Percentiles rank a stretch among this genome's conserved stretches.
These are phyloP conservation scores for Scorias spongiosa DNA, from an alignment of 2,329 filamentous ascomycete genomes.

Conservation along the genomic window DNA sequence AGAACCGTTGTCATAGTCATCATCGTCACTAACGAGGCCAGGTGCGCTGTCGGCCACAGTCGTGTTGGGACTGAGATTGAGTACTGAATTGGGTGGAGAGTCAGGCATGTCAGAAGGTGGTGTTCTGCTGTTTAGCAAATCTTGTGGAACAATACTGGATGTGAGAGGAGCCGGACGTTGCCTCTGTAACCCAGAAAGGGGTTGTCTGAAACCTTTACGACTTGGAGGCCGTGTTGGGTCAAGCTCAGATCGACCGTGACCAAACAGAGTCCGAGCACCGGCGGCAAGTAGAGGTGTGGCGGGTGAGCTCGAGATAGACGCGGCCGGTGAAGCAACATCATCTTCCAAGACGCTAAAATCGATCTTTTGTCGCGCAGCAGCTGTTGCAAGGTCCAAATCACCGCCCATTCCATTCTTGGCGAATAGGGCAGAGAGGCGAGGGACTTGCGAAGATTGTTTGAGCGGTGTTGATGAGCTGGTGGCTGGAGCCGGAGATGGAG, in stretches of 20 bases:
- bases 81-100: conserved; percentile 8
- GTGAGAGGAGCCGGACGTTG: conserved; percentile 18
- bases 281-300: conserved; percentile 1
- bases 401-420: conserved; percentile 28
- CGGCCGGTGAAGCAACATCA: conserved; percentile 3
- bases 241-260: background rate
- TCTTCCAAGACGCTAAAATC: conserved; percentile 19
- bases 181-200: conserved; percentile 9
- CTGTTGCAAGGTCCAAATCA: conserved; percentile 17
- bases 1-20: conserved; percentile 31
- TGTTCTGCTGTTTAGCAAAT: background rate
- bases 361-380: conserved; percentile 17
- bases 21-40: conserved; percentile 35
- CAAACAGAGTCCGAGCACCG: conserved; percentile 6
- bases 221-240: conserved; percentile 4
- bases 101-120: background rate
- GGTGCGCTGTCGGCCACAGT: conserved; percentile 29
- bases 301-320: conserved; percentile 4
- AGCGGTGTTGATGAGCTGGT: conserved; percentile 10
- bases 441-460: conserved; percentile 24
- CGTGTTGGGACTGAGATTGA: conserved; percentile 30
- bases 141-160: background rate
- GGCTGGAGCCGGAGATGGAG: conserved; percentile 1
- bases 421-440: conserved; percentile 26
- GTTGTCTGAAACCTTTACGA: conserved; percentile 16